Evolutionary conservation across 2,329 filamentous ascomycete species (phyloP), one percentile per base, ranked within the genome.

Genomic region (Nannizziopsis arthrosporioides): DNA sequence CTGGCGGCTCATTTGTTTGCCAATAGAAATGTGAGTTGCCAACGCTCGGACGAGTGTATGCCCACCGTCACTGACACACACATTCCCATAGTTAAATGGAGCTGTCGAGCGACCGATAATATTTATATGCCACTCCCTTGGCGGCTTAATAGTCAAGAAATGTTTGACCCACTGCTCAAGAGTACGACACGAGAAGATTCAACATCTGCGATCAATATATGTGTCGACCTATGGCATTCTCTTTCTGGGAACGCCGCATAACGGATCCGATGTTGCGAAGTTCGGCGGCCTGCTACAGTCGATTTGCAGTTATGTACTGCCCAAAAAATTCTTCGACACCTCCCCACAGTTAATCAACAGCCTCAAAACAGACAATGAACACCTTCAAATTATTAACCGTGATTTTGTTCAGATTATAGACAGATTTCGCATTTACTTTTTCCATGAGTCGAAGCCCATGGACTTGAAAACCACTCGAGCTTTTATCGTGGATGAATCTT

Each of bases 171-270:
- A 83, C 60, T 82, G 80, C 40, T 75, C 77, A 54, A 81, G 79
- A 56, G 61, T 84, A 10, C 72, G 70, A 6, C 73, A 72, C 17
- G 72, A 75, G 48, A 73, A 78, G 55, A 75, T 80, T 34, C 77
- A 84, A 51, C 74, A 82, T 48, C 73, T 79, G 32, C 75, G 82
- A 15, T 81, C 81, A 9, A 77, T 87, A 45, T 86, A 76, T 55
- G 74, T 86, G 8, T 86, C 82, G 1, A 88, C 84, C 0, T 88
- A 81, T 58, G 84, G 80, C 18, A 77, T 88, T 49, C 72, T 88
- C 31, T 89, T 89, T 61, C 72, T 89, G 22, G 84, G 84, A 11
- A 89, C 84, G 11, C 84, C 84, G 5, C 84, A 88, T 61, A 77
- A 74, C 14, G 84, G 83, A 7, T 79, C 82, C 1, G 80, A 81